Conservation (phyloP, 768 basidiomycete genomes). For the Suillus weaverae region DNA sequence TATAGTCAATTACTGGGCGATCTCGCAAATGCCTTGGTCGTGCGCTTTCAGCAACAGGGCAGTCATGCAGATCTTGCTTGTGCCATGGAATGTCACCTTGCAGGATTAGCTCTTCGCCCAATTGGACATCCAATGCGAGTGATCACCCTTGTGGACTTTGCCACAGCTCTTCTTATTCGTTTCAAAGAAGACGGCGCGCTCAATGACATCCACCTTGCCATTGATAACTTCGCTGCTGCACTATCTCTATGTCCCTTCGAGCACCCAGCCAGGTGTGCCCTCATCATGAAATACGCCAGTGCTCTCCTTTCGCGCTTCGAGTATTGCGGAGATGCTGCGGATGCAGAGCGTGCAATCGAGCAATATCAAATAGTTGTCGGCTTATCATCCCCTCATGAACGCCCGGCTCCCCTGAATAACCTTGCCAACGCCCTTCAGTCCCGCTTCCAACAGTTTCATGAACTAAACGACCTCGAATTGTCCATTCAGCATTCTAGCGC, state of each 20-base stretch:
- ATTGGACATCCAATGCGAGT: constrained; percentile 26
- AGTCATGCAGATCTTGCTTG: constrained; percentile 27
- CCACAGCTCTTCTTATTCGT: constrained; percentile 27
- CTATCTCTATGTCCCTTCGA: constrained; percentile 17
- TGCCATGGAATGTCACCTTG: constrained; percentile 28
- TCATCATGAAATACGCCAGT: constrained; percentile 31
- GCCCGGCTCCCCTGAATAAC: neutral
- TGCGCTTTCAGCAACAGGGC: constrained; percentile 27
- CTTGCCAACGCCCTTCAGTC: neutral
- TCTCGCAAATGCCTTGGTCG: constrained; percentile 27
- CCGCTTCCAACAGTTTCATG: neutral
- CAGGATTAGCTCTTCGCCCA: constrained; percentile 28
- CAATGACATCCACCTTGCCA: constrained; percentile 31
- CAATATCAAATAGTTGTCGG: neutral
- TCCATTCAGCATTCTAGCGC: constrained; percentile 22
- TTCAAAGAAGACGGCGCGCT: constrained; percentile 23
- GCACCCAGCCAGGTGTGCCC: constrained; percentile 15
- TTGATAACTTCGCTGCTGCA: constrained; percentile 21
- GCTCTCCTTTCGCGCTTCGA: constrained; percentile 30
- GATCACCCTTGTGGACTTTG: constrained; percentile 29
- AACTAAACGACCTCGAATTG: constrained; percentile 22
- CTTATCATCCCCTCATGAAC: neutral
- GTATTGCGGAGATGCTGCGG: constrained; percentile 17
- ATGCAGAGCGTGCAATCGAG: constrained; percentile 23
- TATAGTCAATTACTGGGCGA: constrained; percentile 28